Evolutionary conservation across 371 early-diverging fungal species (phyloP), one percentile per base, ranked within the genome.

Genomic region (Apophysomyces ossiformis): DNA sequence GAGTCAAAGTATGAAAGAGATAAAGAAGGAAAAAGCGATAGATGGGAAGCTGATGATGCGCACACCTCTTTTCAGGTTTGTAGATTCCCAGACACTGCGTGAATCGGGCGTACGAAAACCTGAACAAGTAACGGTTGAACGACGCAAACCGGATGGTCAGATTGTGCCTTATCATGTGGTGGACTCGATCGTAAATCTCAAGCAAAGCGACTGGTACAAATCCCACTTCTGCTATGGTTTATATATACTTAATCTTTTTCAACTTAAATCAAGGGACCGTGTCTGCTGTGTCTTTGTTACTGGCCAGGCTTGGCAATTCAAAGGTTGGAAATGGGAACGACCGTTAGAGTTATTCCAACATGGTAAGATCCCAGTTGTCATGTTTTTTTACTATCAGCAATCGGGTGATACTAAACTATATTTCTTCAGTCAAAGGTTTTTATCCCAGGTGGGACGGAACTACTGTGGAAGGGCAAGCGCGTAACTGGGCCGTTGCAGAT

Each of bases 281-380:
- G 90, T 97, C 6, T 92, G 93, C 0, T 94, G 92, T 50, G 95
- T 96, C 15, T 93, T 97, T 73, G 90, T 92, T 13, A 87, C 87
- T 45, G 96, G 96, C 35, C 93, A 92, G 44, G 84, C 85, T 41
- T 97, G 98, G 98, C 96, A 97, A 75, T 95, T 96, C 74, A 93
- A 92, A 68, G 88, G 89, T 26, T 96, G 95, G 95, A 90, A 87
- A 67, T 95, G 93, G 88, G 85, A 85, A 50, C 85, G 88, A 26
- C 95, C 96, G 1, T 82, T 89, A 11, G 91, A 93, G 54, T 71
- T 96, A 13, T 96, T 96, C 75, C 79, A 83, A 16, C 85, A 90
- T 74, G 89, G 89, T 89, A 86, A 72, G 57, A 12, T n/a, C 18
- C 18, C 18, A 26, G 32, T 26, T 26, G 32, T 1, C 32, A 26